Evolutionary conservation across 176 grass and related monocot genomes (phyloP), one percentile per base, ranked within the genome.

Genomic region (Rhynchospora breviuscula): DNA sequence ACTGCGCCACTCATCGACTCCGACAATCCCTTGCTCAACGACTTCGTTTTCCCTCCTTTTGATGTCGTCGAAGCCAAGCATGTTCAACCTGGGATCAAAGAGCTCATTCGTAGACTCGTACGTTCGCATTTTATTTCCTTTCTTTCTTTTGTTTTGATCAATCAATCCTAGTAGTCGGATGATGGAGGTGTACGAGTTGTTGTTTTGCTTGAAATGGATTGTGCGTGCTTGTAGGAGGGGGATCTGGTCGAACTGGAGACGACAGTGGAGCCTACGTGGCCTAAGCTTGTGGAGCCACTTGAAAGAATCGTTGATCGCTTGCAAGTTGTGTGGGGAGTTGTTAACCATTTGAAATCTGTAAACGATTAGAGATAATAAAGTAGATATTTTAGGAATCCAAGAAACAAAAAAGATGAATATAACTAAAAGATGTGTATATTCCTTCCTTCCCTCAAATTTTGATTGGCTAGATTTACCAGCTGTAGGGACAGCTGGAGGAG

Each of bases 261-360:
- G 68, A 90, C 84, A 65, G 89, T 97, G 65, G 67, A 91, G 78
- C 91, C 94, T 8, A 84, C 88, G 13, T 97, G 94, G 94, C 87
- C 81, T 49, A 87, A 80, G 84, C 89, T 93, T 2, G 94, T 97
- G n/a, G 91, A 90, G 88, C 94, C 94, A 79, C 84, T 97, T 57
- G 94, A 97, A 86, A 90, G 89, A 85, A 91, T 97, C 86, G 59
- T 87, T 35, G 94, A 97, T 81, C 73, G 87, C 53, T 76, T 97
- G 78, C 85, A 91, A 13, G 91, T 97, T 51, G 85, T 90, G 14
- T 97, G 94, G 94, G 89, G 89, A 51, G 79, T 93, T 52, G 87
- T 97, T 51, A 87, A 91, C 78, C 94, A 97, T 89, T 89, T 97
- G 89, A 93, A 97, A 86, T 61, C 89, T 69, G 91, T 97, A 51